Conservation (phyloP, 352 stramenopile species). For the Globisporangium polare region DNA sequence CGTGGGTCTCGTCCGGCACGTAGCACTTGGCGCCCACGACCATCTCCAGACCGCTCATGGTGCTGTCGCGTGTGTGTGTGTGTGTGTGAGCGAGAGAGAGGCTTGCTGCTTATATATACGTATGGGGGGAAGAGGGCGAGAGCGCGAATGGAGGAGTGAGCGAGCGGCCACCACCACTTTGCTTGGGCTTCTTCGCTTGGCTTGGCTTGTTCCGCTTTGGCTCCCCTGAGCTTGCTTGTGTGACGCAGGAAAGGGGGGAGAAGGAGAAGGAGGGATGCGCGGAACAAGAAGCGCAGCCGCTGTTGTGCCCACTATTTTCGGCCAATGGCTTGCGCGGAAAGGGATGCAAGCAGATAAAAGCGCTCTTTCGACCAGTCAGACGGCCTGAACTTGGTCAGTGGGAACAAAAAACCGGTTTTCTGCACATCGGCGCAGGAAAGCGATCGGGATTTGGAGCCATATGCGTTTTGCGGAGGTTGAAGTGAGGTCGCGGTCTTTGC, state of each 20-base stretch:
- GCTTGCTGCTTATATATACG: slow-evolving; percentile 2
- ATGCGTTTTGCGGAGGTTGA: no score
- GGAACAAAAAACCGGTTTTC: no score
- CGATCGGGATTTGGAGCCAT: no score
- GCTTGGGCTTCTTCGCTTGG: not conserved
- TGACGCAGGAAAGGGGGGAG: slow-evolving; percentile 1
- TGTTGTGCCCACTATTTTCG: no score
- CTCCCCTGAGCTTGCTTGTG: slow-evolving; percentile 7
- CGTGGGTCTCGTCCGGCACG: slow-evolving; percentile 79
- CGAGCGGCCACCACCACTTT: not conserved
- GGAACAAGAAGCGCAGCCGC: not conserved
- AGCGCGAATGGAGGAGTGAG: slow-evolving; percentile 5
- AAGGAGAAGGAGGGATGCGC: not conserved
- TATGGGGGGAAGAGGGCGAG: not conserved
- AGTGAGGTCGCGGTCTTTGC: no score
- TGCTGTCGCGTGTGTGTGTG: not conserved
- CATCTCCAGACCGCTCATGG: slow-evolving; percentile 47
- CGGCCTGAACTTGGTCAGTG: no score
- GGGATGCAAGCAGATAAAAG: no score
- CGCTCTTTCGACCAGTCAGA: no score
- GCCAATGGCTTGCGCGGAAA: no score
- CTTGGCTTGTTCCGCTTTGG: not conserved
- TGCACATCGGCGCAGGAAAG: no score
- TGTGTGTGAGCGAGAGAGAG: no score
- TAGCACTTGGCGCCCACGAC: slow-evolving; percentile 79